phyloP scores from a whole-genome alignment of 2,329 filamentous ascomycete species.

The Aureobasidium sp. region DNA sequence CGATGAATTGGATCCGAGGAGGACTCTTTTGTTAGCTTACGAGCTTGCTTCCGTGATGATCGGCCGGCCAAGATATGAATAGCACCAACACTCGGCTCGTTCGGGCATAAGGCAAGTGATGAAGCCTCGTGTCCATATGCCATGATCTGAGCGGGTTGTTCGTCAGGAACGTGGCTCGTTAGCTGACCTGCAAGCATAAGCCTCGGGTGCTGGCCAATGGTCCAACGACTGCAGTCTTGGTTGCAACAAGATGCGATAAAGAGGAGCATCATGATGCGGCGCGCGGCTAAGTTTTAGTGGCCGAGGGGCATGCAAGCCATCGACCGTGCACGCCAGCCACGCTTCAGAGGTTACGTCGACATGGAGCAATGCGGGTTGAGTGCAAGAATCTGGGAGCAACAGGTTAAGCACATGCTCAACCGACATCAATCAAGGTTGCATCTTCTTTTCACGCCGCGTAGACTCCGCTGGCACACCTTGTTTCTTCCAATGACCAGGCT shows the following conservation, averaged over 20 bases:
- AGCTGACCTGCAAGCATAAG: not conserved
- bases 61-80: not conserved
- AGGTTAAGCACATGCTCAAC: not conserved
- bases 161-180: not conserved
- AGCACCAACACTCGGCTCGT: not conserved
- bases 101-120: not conserved
- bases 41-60: constrained; percentile 4
- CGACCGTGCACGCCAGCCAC: not conserved
- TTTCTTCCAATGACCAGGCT: not conserved
- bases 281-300: not conserved
- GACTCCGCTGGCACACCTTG: not conserved
- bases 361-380: not conserved
- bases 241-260: not conserved
- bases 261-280: not conserved
- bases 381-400: not conserved
- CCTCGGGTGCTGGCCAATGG: not conserved
- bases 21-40: constrained; percentile 2
- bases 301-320: not conserved
- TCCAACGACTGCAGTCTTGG: not conserved
- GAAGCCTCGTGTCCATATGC: not conserved
- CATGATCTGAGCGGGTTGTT: not conserved
- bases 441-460: not conserved
- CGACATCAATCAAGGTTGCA: not conserved
- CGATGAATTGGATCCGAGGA: not conserved
- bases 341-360: not conserved